Conservation (phyloP, 2,329 filamentous ascomycete species). For the Aspergillus thermomutatus region DNA sequence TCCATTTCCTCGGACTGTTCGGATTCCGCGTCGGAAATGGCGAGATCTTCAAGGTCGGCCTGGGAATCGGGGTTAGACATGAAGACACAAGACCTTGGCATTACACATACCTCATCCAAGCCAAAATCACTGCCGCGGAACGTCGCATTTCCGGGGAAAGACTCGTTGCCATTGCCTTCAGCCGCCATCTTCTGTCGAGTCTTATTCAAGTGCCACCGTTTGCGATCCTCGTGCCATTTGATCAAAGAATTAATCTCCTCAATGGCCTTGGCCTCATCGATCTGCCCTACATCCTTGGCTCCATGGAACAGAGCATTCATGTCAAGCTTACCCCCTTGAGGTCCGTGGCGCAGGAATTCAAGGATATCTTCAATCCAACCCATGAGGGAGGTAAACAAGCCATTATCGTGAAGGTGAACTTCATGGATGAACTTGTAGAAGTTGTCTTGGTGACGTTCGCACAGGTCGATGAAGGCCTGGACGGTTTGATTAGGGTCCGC, state of each 20-base stretch:
- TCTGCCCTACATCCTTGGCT: constrained; percentile 61
- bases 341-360: constrained; percentile 85
- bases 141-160: constrained; percentile 51
- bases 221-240: constrained; percentile 88
- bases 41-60: constrained; percentile 78
- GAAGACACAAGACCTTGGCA: not conserved
- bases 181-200: constrained; percentile 98
- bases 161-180: constrained; percentile 56
- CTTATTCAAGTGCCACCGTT: constrained; percentile 98
- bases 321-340: constrained; percentile 77
- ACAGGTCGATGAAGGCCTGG: constrained; percentile 95
- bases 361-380: constrained; percentile 94
- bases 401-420: constrained; percentile 94
- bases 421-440: constrained; percentile 99
- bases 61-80: constrained; percentile 24
- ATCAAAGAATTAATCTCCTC: constrained; percentile 82
- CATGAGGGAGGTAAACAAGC: constrained; percentile 94
- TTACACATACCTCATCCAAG: constrained; percentile 63
- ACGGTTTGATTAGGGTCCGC: constrained; percentile 98
- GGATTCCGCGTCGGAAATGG: constrained; percentile 70
- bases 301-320: constrained; percentile 92
- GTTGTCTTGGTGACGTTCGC: constrained; percentile 89
- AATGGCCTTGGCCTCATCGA: constrained; percentile 71
- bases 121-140: constrained; percentile 88
- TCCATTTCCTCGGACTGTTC: constrained; percentile 65